These are phyloP conservation scores for Trichoderma cornu-damae DNA, from an alignment of 2,329 filamentous ascomycete species.

Conservation along the genomic window DNA sequence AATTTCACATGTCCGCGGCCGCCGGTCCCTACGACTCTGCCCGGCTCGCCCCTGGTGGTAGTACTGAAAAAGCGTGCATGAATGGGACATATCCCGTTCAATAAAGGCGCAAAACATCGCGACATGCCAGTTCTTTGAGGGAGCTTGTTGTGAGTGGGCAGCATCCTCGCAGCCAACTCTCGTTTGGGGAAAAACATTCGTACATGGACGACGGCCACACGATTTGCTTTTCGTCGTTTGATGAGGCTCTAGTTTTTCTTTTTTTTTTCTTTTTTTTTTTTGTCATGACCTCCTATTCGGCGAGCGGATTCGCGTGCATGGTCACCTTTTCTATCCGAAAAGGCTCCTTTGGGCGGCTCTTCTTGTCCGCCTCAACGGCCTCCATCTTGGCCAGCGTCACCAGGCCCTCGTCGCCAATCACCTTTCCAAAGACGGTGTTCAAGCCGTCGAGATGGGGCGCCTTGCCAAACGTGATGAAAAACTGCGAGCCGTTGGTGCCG, in stretches of 20 bases:
- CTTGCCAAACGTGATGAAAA: conserved; percentile 73
- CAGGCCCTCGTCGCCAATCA: conserved; percentile 60
- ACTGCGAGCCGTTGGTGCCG: conserved; percentile 70
- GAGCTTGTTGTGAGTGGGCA: background rate
- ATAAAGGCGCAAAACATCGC: background rate
- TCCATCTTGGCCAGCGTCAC: conserved; percentile 68
- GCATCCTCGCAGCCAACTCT: background rate
- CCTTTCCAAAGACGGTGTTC: conserved; percentile 77
- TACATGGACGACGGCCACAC: background rate
- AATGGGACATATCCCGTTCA: too few species aligned
- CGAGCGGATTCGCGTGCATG: conserved; percentile 75
- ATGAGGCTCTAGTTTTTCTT: background rate
- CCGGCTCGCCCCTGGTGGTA: too few species aligned
- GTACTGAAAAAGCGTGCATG: too few species aligned
- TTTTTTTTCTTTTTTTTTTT: background rate
- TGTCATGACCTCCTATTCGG: conserved; percentile 42
- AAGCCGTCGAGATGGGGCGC: conserved; percentile 77
- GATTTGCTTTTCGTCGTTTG: background rate
- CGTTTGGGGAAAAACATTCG: background rate
- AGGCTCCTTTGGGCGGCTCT: conserved; percentile 64
- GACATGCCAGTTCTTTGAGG: too few species aligned
- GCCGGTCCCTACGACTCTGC: too few species aligned
- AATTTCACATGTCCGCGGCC: too few species aligned
- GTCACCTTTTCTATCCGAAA: conserved; percentile 64
- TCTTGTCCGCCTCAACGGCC: conserved; percentile 68